Evolutionary conservation across 2,329 filamentous ascomycete species (phyloP).

Genomic region (Delphinella strobiligena): DNA sequence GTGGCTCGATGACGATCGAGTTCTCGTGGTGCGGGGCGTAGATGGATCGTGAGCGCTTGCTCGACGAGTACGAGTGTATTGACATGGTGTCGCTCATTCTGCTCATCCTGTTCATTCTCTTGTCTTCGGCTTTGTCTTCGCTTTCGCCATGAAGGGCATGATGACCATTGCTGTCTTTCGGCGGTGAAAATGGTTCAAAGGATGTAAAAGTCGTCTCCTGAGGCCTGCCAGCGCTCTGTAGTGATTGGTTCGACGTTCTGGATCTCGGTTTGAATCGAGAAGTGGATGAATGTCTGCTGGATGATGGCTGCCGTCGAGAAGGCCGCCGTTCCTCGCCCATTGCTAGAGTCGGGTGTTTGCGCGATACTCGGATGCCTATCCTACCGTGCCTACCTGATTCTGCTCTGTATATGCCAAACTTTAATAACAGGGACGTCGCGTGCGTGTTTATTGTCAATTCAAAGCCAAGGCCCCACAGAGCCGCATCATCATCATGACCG

Average conservation of each 20-base stretch:
- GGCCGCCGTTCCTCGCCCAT: constrained; percentile 10
- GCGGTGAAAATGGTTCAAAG: constrained; percentile 11
- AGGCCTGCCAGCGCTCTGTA: constrained; percentile 7
- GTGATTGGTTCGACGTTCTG: constrained; percentile 9
- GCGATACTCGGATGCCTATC: too few species aligned
- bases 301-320: constrained; percentile 4
- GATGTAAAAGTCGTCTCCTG: constrained; percentile 11
- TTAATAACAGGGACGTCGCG: too few species aligned
- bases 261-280: constrained; percentile 7
- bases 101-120: too few species aligned
- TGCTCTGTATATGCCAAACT: too few species aligned
- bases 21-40: constrained; percentile 10
- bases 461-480: background rate
- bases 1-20: constrained; percentile 7
- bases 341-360: too few species aligned
- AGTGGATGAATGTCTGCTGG: constrained; percentile 9
- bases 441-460: background rate
- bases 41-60: constrained; percentile 10
- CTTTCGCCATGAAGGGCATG: too few species aligned
- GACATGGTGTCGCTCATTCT: constrained; percentile 3
- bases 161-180: too few species aligned
- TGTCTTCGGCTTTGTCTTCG: too few species aligned
- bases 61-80: constrained; percentile 9
- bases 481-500: too few species aligned
- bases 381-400: too few species aligned